Evolutionary conservation across 495 filamentous ascomycete species (phyloP), one percentile per base, ranked within the genome.

Genomic region (Daldinia bambusicola): DNA sequence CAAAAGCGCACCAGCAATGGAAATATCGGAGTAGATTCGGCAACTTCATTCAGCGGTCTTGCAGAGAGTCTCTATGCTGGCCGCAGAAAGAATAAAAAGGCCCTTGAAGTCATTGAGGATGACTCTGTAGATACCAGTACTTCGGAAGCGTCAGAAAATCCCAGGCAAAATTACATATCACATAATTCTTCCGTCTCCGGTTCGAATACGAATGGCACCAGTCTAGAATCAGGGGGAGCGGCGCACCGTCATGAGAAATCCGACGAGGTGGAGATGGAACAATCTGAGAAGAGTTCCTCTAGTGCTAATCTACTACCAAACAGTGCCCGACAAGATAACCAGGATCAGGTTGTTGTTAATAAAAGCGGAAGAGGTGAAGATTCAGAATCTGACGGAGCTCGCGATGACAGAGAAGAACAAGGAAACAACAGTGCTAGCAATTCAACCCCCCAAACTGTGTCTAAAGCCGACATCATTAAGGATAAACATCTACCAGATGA

Each of bases 51-150:
- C 8, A 66, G 74, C 10, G 62, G 71, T 30, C 37, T 74, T 6
- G 73, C 67, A 2, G 64, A 74, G 43, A 59, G 58, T 30, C 55
- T 76, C 18, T 74, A 74, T 41, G 62, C 63, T 12, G 52, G 52
- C 20, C 75, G 66, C 13, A 67, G 63, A 22, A 55, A 67, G 37
- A 52, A 45, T 30, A 16, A 10, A 13, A 51, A 12, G 4, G 1
- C 12, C 36, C 3, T 45, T 0, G 37, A 51, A 10, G 7, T 3
- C 30, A 40, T 32, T 37, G 37, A 55, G 5, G 30, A 72, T 51
- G 38, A 7, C 13, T 41, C 48, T 32, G 20, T 57, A 9, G 16
- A 37, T 14, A 18, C 40, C 1, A 14, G 30, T 59, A n/a, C 4
- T n/a, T 7, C 45, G 31, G 30, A 8, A 31, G 10, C 31, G 4